These are phyloP conservation scores for Fusarium albosuccineum DNA, from an alignment of 2,329 filamentous ascomycete genomes.

Conservation along the genomic window DNA sequence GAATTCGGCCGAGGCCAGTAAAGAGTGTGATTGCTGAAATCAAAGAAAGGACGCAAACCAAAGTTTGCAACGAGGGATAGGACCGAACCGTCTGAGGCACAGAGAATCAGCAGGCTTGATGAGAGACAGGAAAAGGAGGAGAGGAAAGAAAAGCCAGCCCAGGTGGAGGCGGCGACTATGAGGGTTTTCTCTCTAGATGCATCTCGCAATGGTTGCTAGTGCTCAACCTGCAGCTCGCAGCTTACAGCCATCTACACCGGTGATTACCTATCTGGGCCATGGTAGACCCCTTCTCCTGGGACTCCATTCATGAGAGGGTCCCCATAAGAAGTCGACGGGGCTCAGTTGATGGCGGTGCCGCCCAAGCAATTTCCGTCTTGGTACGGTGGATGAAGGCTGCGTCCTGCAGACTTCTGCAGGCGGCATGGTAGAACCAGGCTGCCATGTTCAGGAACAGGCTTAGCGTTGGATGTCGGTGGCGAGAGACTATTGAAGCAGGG, in stretches of 20 bases:
- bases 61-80: slow-evolving; percentile 50
- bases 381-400: slow-evolving; percentile 13
- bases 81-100: slow-evolving; percentile 47
- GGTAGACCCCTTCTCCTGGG: slow-evolving; percentile 18
- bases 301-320: slow-evolving; percentile 17
- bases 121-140: slow-evolving; percentile 51
- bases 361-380: slow-evolving; percentile 38
- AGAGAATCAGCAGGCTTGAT: slow-evolving; percentile 44
- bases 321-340: slow-evolving; percentile 14
- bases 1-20: slow-evolving; percentile 52
- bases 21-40: slow-evolving; percentile 48
- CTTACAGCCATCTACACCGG: slow-evolving; percentile 36
- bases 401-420: slow-evolving; percentile 20
- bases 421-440: slow-evolving; percentile 17
- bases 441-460: slow-evolving; percentile 50
- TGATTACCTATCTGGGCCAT: slow-evolving; percentile 40
- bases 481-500: slow-evolving; percentile 29
- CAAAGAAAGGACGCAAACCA: slow-evolving; percentile 58
- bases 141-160: slow-evolving; percentile 14
- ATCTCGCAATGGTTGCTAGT: slow-evolving; percentile 19
- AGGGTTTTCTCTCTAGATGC: slow-evolving; percentile 11
- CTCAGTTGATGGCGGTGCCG: slow-evolving; percentile 11
- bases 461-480: slow-evolving; percentile 40
- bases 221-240: slow-evolving; percentile 14
- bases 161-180: slow-evolving; percentile 18